phyloP scores from a whole-genome alignment of 2,329 filamentous ascomycete species.

The Pestalotiopsis fici region DNA sequence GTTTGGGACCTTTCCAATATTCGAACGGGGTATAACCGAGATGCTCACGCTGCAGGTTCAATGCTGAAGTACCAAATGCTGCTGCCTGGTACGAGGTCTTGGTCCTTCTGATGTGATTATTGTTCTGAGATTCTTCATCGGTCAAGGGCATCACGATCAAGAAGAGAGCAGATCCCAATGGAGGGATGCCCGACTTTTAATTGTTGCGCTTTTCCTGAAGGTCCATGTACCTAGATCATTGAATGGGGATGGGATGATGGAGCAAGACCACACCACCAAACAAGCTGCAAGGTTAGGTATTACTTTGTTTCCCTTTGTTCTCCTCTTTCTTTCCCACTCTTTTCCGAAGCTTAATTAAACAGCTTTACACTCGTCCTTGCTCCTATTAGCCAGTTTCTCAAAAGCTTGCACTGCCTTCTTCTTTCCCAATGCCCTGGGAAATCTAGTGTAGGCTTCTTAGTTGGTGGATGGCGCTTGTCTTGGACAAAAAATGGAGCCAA shows the following conservation, averaged over 20 bases:
- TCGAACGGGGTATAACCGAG: slow-evolving; percentile 14
- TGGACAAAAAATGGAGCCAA: slow-evolving; percentile 14
- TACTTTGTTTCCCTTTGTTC: not conserved
- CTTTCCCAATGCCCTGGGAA: not conserved
- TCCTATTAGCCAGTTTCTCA: not conserved
- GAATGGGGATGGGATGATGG: not conserved
- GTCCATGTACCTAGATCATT: not conserved
- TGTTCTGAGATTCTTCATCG: not conserved
- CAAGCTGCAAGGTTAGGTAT: not conserved
- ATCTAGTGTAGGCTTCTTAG: not conserved
- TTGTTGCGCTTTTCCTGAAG: not conserved
- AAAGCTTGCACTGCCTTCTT: not conserved
- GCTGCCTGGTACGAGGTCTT: slow-evolving; percentile 5
- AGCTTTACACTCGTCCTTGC: not conserved
- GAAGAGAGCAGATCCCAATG: not conserved
- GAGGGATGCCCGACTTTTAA: not conserved
- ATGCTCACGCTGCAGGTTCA: not conserved
- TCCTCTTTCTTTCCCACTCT: not conserved
- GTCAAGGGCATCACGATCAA: not conserved
- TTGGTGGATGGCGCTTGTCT: slow-evolving; percentile 1
- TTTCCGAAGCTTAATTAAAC: not conserved
- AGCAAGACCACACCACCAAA: not conserved
- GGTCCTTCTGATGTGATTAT: not conserved
- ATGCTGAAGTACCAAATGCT: not conserved
- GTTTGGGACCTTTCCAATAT: slow-evolving; percentile 17